Conservation (phyloP, 371 early-diverging fungal species). For the Dichotomocladium elegans region DNA sequence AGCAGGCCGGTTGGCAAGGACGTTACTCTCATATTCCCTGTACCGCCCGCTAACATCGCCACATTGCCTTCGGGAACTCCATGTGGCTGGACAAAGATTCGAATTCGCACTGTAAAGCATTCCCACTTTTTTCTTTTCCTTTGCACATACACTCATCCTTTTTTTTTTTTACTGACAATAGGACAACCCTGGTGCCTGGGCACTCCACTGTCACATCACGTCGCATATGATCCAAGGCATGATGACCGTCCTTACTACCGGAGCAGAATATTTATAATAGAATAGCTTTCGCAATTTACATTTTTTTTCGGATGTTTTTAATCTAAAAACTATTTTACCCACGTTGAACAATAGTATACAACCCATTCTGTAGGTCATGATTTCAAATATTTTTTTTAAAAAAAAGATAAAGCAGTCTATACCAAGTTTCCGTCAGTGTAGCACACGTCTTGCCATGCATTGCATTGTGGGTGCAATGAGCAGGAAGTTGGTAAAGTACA, state of each 20-base stretch:
- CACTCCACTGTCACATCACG: conserved; percentile 15
- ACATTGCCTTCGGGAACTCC: background rate
- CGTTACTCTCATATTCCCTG: conserved; percentile 29
- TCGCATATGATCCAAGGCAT: conserved; percentile 52
- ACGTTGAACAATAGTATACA: too few species aligned
- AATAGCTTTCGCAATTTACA: too few species aligned
- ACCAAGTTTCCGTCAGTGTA: too few species aligned
- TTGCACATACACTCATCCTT: background rate
- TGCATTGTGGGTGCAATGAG: too few species aligned
- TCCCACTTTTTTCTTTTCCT: background rate
- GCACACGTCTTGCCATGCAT: too few species aligned
- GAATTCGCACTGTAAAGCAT: conserved; percentile 27
- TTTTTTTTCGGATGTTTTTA: too few species aligned
- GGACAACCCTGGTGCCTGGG: conserved; percentile 16
- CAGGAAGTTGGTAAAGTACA: too few species aligned
- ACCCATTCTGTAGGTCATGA: too few species aligned
- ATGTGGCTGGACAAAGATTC: conserved; percentile 42
- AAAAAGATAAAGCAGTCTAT: too few species aligned
- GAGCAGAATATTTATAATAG: too few species aligned
- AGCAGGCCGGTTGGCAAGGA: conserved; percentile 19
- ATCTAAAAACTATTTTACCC: too few species aligned
- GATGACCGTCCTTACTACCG: conserved; percentile 30
- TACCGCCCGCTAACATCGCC: conserved; percentile 15
- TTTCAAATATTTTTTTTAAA: too few species aligned
- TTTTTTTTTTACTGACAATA: background rate